phyloP scores from a whole-genome alignment of 495 filamentous ascomycete species.

The Hypoxylon trugodes region DNA sequence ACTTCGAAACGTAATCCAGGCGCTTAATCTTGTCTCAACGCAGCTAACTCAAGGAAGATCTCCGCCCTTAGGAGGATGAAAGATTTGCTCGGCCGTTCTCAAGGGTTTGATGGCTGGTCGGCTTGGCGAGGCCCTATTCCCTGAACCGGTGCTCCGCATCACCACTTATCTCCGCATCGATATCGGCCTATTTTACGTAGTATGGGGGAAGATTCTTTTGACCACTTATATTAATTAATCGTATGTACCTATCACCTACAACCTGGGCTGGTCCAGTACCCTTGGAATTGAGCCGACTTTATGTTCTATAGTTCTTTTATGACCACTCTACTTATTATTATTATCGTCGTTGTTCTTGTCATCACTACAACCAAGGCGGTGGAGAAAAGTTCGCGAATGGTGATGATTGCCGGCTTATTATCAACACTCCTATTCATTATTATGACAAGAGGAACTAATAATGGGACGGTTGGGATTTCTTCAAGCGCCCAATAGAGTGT shows the following conservation, averaged over 20 bases:
- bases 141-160: constrained; percentile 39
- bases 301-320: constrained; percentile 17
- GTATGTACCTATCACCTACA: constrained; percentile 31
- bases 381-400: constrained; percentile 11
- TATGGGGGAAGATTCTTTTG: constrained; percentile 31
- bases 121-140: constrained; percentile 39
- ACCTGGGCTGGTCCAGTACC: constrained; percentile 25
- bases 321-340: constrained; percentile 7
- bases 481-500: constrained; percentile 47
- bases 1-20: background rate
- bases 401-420: constrained; percentile 47
- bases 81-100: constrained; percentile 32
- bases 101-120: constrained; percentile 33
- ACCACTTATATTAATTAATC: constrained; percentile 36
- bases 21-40: background rate
- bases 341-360: too few relatives aligned
- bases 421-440: constrained; percentile 40
- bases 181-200: constrained; percentile 37
- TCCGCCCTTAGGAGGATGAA: background rate
- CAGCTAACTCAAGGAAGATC: background rate
- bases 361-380: constrained; percentile 17
- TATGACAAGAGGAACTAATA: constrained; percentile 25
- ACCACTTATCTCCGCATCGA: constrained; percentile 42
- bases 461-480: constrained; percentile 37
- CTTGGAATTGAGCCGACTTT: constrained; percentile 45